Evolutionary conservation across 2,329 filamentous ascomycete genomes (phyloP), one percentile per base, ranked within the genome.

Genomic region (Fusarium nematophilum): DNA sequence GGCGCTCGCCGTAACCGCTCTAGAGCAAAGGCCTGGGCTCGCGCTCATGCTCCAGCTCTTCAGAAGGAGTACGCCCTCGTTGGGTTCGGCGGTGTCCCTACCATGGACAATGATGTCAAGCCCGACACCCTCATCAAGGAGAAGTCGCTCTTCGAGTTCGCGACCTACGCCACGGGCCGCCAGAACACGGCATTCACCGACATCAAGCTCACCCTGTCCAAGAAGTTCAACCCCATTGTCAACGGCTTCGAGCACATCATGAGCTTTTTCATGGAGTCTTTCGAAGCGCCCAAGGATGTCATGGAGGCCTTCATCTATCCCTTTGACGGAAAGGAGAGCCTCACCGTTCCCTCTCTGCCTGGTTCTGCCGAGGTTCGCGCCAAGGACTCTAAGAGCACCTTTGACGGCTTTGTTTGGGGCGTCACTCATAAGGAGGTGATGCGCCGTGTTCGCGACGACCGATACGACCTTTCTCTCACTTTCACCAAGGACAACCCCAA

Each of bases 391-490:
- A 89, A 86, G 83, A 88, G 87, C 80, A 77, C 79, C 53, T 98
- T 90, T 70, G 95, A 98, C 73, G 89, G 89, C 37, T 99, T 98
- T 70, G 94, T 99, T 63, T 98, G 91, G 86, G 94, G 93, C 43
- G 78, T 99, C 65, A 93, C 98, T 60, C 92, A 98, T 84, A 99
- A 99, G 86, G 89, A 93, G 69, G 80, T 85, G 74, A 98, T 99
- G 94, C 92, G 91, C 81, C 82, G 86, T 70, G 85, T 97, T 68
- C 90, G 95, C 59, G 91, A 97, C 40, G 92, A 97, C 62, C 91
- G 95, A 68, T 99, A 97, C 78, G 95, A 99, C 74, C 81, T 97
- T 49, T 96, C 92, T 47, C 85, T 99, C 66, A 97, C 95, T 34
- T 88, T 88, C 64, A 97, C 94, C 73, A 97, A 96, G 83, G 95